Base-by-base conservation (phyloP, 257 asterid species). In the Solanum sparsipilum region DNA sequence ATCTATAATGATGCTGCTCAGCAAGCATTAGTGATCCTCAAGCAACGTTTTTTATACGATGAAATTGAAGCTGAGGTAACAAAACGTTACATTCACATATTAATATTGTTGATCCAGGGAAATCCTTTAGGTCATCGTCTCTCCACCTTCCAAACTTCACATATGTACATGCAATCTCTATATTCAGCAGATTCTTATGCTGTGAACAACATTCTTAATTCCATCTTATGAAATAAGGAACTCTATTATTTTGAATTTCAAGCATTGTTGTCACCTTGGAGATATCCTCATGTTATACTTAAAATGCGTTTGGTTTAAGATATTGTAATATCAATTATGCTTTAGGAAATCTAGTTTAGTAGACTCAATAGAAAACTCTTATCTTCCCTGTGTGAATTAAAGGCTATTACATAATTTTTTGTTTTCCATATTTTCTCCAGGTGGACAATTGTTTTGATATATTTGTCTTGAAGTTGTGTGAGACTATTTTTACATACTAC, bases 1-100 rank as follows among this genome's bases (percentile, higher is more conserved):
- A 96, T 97, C 91, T 97, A 97, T 87, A 97, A 96, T 87, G 99
- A 97, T 93, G 98, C 99, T 89, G 98, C 99, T 87, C 99, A 97
- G 90, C 98, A 96, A 83, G 99, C 98, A 88, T 93, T 97, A 67
- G 98, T 94, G 86, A 93, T 93, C 91, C 98, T 96, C 91, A 95
- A 97, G 94, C 99, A 97, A 92, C 96, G 99, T 15, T 96, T 95
- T 91, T 99, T 97, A 86, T 97, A 97, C 71, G 99, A 97, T 93
- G 99, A 97, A 93, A 93, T 97, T 81, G 99, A 97, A 92, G 99
- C 99, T n/a, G 99, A 96, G 99, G 99, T 97, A 94, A 89, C 85
- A 87, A 72, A 74, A 74, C 38, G 68, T 56, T 39, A 74, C 86
- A 44, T 79, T 44, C 16, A 5, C 72, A 46, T 86, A 41, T 29